Base-by-base conservation (phyloP, 129 eudicot species). In the Kitagawia praeruptora region DNA sequence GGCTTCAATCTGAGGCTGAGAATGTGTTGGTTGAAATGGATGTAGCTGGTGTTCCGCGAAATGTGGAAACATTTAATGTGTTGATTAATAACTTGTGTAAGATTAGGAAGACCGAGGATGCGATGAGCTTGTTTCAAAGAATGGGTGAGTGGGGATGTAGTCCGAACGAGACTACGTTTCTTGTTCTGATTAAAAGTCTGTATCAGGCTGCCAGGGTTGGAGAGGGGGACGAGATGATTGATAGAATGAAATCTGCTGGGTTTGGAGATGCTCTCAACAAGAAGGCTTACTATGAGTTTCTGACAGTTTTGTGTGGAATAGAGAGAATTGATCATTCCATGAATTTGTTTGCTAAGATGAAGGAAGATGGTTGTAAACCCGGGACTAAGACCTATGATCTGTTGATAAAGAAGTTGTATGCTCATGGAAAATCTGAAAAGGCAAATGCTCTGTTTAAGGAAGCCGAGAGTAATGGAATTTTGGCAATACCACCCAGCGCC, bases 61-160 rank as follows among this genome's bases (percentile, higher is more conserved):
- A 92, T 78, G 92, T 84, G 83, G 96, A 95, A 54, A 95, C 99
- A 0, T 90, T 92, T 58, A 95, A 95, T 74, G 89, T 95, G 45
- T 78, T 95, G 88, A 92, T 95, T 40, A 82, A 64, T 25, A 92
- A 92, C 83, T 78, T 89, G 54, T 94, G 34, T 31, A 31, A 31
- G 34, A 86, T 95, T 74, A 86, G 97, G 44, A 88, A 83, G 76
- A 92, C 96, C 0, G 88, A 86, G 71, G 94, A 89, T 48, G 96
- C 99, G 0, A 28, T 92, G 91, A 81, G 79, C 61, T 77, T 95
- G 87, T 92, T 92, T 70, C 75, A 76, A 58, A 84, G 96, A 78
- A 95, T 95, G 97, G 91, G 91, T 8, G 97, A 92, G 58, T 92
- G 99, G 99, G 97, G 97, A 64, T 92, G 97, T 85, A 81, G 46